Percentiles rank a stretch among this genome's conserved stretches.
These are phyloP conservation scores for Wallacemonas rigidus DNA, from an alignment of 208 protist genomes.

Conservation along the genomic window DNA sequence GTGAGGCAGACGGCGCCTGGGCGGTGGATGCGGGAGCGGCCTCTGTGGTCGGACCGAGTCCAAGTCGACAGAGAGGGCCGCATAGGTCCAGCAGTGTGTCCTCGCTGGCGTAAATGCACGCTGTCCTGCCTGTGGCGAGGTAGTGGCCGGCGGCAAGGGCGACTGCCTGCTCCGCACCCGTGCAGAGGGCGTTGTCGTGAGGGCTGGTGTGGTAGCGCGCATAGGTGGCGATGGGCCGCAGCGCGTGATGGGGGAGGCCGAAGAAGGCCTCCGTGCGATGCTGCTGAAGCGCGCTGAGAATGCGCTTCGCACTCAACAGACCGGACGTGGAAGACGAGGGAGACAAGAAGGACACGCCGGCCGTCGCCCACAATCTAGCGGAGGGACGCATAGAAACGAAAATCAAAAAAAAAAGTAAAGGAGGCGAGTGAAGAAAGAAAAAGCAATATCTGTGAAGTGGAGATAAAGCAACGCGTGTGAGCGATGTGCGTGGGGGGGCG, in stretches of 20 bases:
- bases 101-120: conserved; percentile 51
- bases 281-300: conserved; percentile 44
- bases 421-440: not conserved
- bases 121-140: conserved; percentile 72
- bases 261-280: conserved; percentile 70
- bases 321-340: not conserved
- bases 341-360: not conserved
- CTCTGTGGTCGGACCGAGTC: not conserved
- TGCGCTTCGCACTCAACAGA: conserved; percentile 36
- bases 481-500: too few relatives aligned
- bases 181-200: conserved; percentile 69
- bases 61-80: not conserved
- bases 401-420: conserved; percentile 14
- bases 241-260: conserved; percentile 85
- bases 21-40: too few relatives aligned
- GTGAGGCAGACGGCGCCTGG: not conserved
- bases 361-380: not conserved
- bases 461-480: too few relatives aligned
- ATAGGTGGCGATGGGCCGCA: conserved; percentile 85
- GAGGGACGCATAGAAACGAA: conserved; percentile 4
- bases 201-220: conserved; percentile 54
- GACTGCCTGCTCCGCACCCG: conserved; percentile 86
- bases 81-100: not conserved
- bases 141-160: conserved; percentile 81
- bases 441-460: conserved; percentile 15